Evolutionary conservation across 371 early-diverging fungal genomes (phyloP), one percentile per base, ranked within the genome.

Genomic region (Batrachochytrium dendrobatidis): DNA sequence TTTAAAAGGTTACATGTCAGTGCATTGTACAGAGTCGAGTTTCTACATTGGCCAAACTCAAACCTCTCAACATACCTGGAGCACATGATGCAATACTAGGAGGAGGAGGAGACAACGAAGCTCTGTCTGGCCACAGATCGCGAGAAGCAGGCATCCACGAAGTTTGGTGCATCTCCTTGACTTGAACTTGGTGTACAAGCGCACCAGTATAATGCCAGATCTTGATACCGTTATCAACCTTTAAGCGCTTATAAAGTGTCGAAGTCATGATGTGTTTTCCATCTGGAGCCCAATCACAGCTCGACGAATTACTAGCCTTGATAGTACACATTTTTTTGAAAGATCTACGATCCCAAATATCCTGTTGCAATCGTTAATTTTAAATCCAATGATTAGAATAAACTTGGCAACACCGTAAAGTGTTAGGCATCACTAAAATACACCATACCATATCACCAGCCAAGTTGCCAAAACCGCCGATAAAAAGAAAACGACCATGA

Each of bases 401-500:
- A n/a, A n/a, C n/a, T n/a, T n/a, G n/a, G n/a, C n/a, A n/a, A n/a
- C n/a, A n/a, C n/a, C n/a, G n/a, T n/a, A n/a, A n/a, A n/a, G n/a
- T n/a, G n/a, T n/a, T n/a, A n/a, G n/a, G n/a, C n/a, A n/a, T n/a
- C n/a, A n/a, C n/a, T n/a, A n/a, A n/a, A n/a, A n/a, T n/a, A n/a
- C n/a, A 15, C 17, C 39, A 1, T 29, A 59, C 67, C 60, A 94
- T 76, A 8, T 88, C 88, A 30, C 98, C 97, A 15, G 90, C 84
- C 75, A 98, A 80, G 72, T 95, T 98, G 45, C 98, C 98, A 61
- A 96, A 95, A 34, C 98, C 98, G 29, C 85, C 96, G 58, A 95
- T 75, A 61, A 81, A 84, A 51, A 95, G 71, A 29, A 90, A 65
- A 18, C 91, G 80, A 58, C 97, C 97, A 55, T 91, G 89, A 32